Evolutionary conservation across 306 rosid genomes (phyloP).

Genomic region (Quercus berberidifolia): DNA sequence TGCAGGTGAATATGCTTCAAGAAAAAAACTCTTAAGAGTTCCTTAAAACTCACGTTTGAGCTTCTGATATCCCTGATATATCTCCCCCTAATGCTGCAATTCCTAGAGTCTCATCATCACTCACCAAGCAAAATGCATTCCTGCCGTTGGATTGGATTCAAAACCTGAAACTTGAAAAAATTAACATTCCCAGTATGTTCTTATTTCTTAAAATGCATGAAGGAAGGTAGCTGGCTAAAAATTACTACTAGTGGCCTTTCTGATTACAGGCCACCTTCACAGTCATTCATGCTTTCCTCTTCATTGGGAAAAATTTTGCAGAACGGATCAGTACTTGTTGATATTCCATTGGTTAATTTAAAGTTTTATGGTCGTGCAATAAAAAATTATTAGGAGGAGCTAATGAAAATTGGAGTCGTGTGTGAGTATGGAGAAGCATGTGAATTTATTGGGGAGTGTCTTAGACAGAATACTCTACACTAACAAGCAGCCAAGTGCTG

Average conservation of each 20-base stretch:
- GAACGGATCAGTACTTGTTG: constrained; percentile 50
- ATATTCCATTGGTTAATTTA: constrained; percentile 63
- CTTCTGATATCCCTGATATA: no score
- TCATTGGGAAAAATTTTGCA: constrained; percentile 45
- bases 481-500: no score
- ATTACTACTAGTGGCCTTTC: constrained; percentile 36
- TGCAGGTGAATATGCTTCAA: constrained; percentile 32
- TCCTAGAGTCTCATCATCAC: no score
- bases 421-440: no score
- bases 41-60: background rate
- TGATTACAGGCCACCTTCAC: constrained; percentile 35
- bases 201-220: constrained; percentile 47
- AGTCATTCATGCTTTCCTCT: no score
- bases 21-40: constrained; percentile 27
- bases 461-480: no score
- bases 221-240: constrained; percentile 63
- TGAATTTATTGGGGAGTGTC: no score
- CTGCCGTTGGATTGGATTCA: constrained; percentile 65
- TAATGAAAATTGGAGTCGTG: constrained; percentile 61
- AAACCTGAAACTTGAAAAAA: background rate
- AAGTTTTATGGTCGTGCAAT: constrained; percentile 46
- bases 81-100: no score
- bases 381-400: constrained; percentile 46
- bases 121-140: background rate
- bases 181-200: constrained; percentile 36